Percentiles rank a stretch among this genome's conserved stretches.
Evolutionary conservation across 176 grass and related monocot genomes (phyloP).

Genomic region (Triticum urartu): DNA sequence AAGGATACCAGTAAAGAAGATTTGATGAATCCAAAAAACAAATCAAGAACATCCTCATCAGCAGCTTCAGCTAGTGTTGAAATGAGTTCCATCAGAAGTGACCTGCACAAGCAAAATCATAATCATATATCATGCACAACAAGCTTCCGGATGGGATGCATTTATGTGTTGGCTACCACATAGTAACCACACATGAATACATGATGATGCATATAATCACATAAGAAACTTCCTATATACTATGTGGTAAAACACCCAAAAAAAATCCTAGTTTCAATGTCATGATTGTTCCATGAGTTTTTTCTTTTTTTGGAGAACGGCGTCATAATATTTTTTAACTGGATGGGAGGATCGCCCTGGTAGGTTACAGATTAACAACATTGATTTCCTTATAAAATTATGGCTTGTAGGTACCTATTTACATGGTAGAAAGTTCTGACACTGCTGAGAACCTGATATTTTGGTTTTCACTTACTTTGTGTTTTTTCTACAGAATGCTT

Average conservation of each 20-base stretch:
- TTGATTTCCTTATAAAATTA: not conserved
- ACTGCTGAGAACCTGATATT: not conserved
- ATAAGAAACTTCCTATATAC: constrained; percentile 4
- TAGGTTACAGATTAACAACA: not conserved
- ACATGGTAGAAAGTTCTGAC: not conserved
- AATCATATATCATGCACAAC: constrained; percentile 20
- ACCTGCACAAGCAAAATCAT: constrained; percentile 42
- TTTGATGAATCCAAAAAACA: constrained; percentile 78
- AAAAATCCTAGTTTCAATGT: not conserved
- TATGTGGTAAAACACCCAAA: not conserved
- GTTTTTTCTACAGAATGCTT: constrained; percentile 12
- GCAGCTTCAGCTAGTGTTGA: constrained; percentile 60
- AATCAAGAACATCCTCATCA: constrained; percentile 60
- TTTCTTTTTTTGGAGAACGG: not conserved
- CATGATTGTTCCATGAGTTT: not conserved
- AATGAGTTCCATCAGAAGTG: constrained; percentile 67
- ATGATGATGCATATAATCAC: constrained; percentile 8
- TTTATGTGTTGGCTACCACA: constrained; percentile 7
- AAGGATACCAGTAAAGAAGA: constrained; percentile 78
- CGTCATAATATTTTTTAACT: not conserved
- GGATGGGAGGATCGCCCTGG: not conserved
- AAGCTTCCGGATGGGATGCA: not conserved
- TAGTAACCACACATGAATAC: constrained; percentile 17
- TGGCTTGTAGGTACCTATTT: not conserved
- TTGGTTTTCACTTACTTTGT: not conserved